Conservation (phyloP, 129 eudicot species). For the Solidago caesia region DNA sequence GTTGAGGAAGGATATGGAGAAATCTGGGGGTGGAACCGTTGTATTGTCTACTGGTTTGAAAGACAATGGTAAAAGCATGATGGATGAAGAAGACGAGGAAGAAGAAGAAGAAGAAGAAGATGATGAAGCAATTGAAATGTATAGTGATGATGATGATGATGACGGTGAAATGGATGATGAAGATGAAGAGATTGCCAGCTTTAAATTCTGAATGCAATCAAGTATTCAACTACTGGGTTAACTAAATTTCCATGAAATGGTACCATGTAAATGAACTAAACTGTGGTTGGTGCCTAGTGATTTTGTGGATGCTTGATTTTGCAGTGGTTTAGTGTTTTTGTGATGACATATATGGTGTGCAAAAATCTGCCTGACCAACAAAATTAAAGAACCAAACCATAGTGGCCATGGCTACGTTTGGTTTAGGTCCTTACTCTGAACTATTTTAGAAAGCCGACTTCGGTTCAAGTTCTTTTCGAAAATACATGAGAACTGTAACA, state of each 20-base stretch:
- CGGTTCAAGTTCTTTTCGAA: not conserved
- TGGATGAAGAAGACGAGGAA: constrained; percentile 53
- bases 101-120: constrained; percentile 48
- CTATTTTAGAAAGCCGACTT: not conserved
- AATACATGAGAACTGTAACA: too few relatives aligned
- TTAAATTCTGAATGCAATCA: constrained; percentile 31
- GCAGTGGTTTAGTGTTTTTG: not conserved
- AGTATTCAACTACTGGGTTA: not conserved
- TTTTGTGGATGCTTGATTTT: constrained; percentile 13
- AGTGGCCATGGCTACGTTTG: not conserved
- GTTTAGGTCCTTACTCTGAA: not conserved
- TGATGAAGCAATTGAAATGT: constrained; percentile 44
- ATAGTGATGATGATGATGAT: constrained; percentile 50
- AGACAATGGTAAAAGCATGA: constrained; percentile 30
- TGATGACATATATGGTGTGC: not conserved
- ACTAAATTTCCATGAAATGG: not conserved
- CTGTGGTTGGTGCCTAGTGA: not conserved
- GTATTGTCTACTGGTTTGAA: constrained; percentile 74
- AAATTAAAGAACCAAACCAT: not conserved
- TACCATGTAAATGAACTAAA: constrained; percentile 25
- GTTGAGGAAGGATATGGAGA: constrained; percentile 92
- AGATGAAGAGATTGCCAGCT: constrained; percentile 62
- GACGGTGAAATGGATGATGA: constrained; percentile 50
- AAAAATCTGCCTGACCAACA: not conserved
- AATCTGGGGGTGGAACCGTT: constrained; percentile 71